phyloP scores from a whole-genome alignment of 2,329 filamentous ascomycete species.

The Aaosphaeria pasadenensis region DNA sequence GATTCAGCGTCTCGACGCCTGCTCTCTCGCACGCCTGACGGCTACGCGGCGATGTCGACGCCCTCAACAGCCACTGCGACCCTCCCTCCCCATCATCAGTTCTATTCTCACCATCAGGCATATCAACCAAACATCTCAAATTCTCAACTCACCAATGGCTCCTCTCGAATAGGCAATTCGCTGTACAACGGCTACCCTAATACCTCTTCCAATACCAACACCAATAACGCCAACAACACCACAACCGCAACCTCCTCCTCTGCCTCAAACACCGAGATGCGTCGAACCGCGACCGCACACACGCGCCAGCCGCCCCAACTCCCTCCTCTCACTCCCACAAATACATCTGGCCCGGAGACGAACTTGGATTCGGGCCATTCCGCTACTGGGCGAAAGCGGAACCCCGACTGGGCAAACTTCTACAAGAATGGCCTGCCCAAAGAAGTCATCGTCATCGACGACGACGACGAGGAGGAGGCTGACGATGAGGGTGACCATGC shows the following conservation, averaged over 20 bases:
- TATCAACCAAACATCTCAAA: slow-evolving; percentile 35
- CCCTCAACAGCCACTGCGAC: slow-evolving; percentile 44
- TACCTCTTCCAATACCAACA: slow-evolving; percentile 31
- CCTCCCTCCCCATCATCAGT: slow-evolving; percentile 39
- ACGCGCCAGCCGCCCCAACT: slow-evolving; percentile 29
- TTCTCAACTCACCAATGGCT: slow-evolving; percentile 31
- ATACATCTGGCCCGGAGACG: slow-evolving; percentile 9
- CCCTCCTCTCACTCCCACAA: slow-evolving; percentile 19
- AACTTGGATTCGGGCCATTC: slow-evolving; percentile 21
- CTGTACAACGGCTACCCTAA: slow-evolving; percentile 39
- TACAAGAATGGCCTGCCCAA: slow-evolving; percentile 46
- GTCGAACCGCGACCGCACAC: slow-evolving; percentile 33
- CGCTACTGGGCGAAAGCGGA: slow-evolving; percentile 16
- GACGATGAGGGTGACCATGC: neutral
- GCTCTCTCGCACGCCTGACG: slow-evolving; percentile 20
- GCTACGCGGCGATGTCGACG: slow-evolving; percentile 38
- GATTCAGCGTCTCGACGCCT: slow-evolving; percentile 24
- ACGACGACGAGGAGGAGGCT: slow-evolving; percentile 40
- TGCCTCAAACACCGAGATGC: slow-evolving; percentile 27
- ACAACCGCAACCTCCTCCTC: slow-evolving; percentile 15
- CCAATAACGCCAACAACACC: slow-evolving; percentile 33
- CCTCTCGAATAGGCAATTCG: slow-evolving; percentile 32
- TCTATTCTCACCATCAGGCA: slow-evolving; percentile 39
- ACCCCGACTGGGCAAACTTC: slow-evolving; percentile 41
- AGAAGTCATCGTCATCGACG: slow-evolving; percentile 53